phyloP scores from a whole-genome alignment of 345 rosid species.

The Acer yangbiense region DNA sequence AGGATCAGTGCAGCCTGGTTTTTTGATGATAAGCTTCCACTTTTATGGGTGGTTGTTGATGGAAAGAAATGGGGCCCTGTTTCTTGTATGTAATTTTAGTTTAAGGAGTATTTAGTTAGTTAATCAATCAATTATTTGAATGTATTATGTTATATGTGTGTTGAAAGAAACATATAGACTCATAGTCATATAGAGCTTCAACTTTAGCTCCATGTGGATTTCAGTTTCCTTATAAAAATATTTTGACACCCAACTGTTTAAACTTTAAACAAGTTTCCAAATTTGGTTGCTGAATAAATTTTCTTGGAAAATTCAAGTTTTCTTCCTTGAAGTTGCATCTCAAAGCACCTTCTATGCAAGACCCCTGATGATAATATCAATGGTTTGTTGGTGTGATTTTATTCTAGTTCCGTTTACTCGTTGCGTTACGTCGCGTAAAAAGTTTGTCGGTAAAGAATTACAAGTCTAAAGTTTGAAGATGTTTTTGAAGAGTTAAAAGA shows the following conservation, averaged over 20 bases:
- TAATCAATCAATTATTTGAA: not conserved
- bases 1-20: constrained; percentile 4
- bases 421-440: not conserved
- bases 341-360: no score
- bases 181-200: not conserved
- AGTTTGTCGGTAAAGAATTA: not conserved
- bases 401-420: not conserved
- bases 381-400: not conserved
- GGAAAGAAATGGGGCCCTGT: not conserved
- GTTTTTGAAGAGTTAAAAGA: not conserved
- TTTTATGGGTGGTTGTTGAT: not conserved
- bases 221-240: not conserved
- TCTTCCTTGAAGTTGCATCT: no score
- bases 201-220: not conserved
- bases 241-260: no score
- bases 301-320: no score
- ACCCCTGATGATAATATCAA: no score
- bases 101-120: not conserved
- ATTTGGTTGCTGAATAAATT: not conserved
- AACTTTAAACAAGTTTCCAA: not conserved
- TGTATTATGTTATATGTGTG: not conserved
- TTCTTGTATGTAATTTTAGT: not conserved
- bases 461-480: not conserved
- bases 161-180: no score
- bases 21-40: not conserved